phyloP scores from a whole-genome alignment of 2,329 filamentous ascomycete species.

The Karstenula rhodostoma region DNA sequence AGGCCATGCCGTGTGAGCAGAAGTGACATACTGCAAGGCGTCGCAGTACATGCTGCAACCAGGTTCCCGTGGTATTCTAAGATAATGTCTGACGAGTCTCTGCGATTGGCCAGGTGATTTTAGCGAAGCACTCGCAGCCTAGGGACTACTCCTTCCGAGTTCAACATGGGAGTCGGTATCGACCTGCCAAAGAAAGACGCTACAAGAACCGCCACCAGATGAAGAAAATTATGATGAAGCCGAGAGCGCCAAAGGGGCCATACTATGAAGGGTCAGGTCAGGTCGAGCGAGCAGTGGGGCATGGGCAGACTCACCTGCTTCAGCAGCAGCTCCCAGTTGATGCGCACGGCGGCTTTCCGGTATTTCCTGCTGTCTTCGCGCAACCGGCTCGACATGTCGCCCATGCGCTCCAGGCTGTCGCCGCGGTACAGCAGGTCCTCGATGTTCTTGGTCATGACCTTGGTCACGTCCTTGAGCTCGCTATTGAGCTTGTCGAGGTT shows the following conservation, averaged over 20 bases:
- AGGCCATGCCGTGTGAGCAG: background rate
- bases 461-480: slow-evolving; percentile 95
- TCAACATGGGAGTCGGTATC: background rate
- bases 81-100: background rate
- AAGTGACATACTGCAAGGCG: background rate
- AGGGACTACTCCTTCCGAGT: background rate
- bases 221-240: slow-evolving; percentile 83
- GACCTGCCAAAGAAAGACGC: slow-evolving; percentile 23
- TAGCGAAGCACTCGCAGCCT: background rate
- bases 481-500: slow-evolving; percentile 97
- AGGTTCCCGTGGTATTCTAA: background rate
- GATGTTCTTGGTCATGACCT: slow-evolving; percentile 99
- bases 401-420: slow-evolving; percentile 95
- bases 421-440: slow-evolving; percentile 96
- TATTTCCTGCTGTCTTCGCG: slow-evolving; percentile 96
- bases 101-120: background rate
- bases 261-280: slow-evolving; percentile 63
- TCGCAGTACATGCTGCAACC: background rate
- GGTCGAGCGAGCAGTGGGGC: slow-evolving; percentile 10
- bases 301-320: slow-evolving; percentile 73
- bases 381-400: slow-evolving; percentile 86
- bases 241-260: slow-evolving; percentile 84
- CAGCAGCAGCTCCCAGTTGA: slow-evolving; percentile 96
- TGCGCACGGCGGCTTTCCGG: slow-evolving; percentile 86
- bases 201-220: slow-evolving; percentile 94